Conservation (phyloP, 169 alveolate genomes). For the Cryptosporidium sp. region DNA sequence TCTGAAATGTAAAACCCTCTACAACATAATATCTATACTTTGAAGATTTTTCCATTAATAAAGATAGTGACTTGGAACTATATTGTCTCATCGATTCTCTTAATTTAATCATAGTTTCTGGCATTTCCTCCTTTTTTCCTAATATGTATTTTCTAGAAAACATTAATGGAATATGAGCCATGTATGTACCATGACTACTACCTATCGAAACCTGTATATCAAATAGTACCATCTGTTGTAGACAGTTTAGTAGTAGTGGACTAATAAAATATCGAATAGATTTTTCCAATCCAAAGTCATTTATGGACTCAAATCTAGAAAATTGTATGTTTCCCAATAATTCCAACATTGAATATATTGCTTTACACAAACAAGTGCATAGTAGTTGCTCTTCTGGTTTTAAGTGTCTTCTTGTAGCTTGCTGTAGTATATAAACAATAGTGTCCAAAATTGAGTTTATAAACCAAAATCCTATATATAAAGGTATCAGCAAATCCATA, state of each 20-base stretch:
- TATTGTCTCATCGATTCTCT: slow-evolving; percentile 65
- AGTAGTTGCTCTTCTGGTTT: slow-evolving; percentile 42
- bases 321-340: slow-evolving; percentile 39
- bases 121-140: slow-evolving; percentile 39
- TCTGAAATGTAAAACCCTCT: slow-evolving; percentile 52
- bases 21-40: slow-evolving; percentile 24
- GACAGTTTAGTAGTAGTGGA: slow-evolving; percentile 7
- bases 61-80: slow-evolving; percentile 25
- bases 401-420: slow-evolving; percentile 50
- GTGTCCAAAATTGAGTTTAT: slow-evolving; percentile 24
- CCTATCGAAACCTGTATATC: slow-evolving; percentile 69
- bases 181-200: slow-evolving; percentile 61
- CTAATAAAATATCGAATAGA: slow-evolving; percentile 31
- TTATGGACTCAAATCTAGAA: slow-evolving; percentile 35
- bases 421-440: slow-evolving; percentile 47
- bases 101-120: slow-evolving; percentile 42
- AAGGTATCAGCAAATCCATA: slow-evolving; percentile 49
- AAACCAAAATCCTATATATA: slow-evolving; percentile 63
- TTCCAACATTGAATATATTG: slow-evolving; percentile 33
- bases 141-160: not conserved
- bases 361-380: slow-evolving; percentile 46
- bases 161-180: slow-evolving; percentile 71
- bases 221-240: slow-evolving; percentile 41
- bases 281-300: slow-evolving; percentile 46
- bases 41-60: slow-evolving; percentile 58